Conservation (phyloP, 2,329 filamentous ascomycete genomes). For the Sporothrix humicola region DNA sequence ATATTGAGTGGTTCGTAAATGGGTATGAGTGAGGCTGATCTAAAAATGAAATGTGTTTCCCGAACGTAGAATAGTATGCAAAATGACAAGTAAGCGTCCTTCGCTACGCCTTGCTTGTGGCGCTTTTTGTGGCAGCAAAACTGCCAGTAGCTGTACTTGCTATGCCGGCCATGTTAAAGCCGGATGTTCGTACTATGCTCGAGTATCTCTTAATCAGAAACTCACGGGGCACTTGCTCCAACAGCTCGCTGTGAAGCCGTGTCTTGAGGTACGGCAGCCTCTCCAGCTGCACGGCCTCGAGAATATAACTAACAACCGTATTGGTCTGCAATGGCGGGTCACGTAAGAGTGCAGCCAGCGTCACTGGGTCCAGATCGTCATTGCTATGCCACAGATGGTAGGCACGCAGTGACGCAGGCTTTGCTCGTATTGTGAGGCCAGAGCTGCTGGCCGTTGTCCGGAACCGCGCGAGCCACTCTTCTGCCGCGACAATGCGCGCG, state of each 20-base stretch:
- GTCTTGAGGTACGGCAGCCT: slow-evolving; percentile 55
- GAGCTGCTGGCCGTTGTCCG: slow-evolving; percentile 37
- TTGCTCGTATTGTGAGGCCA: slow-evolving; percentile 37
- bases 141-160: neutral
- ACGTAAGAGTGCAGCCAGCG: slow-evolving; percentile 62
- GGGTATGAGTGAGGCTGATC: neutral
- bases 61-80: neutral
- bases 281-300: slow-evolving; percentile 60
- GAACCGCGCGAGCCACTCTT: slow-evolving; percentile 49
- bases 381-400: slow-evolving; percentile 70
- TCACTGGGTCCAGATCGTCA: slow-evolving; percentile 53
- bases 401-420: slow-evolving; percentile 54
- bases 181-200: slow-evolving; percentile 41
- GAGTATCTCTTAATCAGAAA: slow-evolving; percentile 41
- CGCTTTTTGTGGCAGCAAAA: no score
- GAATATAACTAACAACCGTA: slow-evolving; percentile 65
- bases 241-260: slow-evolving; percentile 54
- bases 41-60: neutral
- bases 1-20: neutral
- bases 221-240: slow-evolving; percentile 45
- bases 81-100: neutral
- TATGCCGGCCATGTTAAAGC: neutral
- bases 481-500: slow-evolving; percentile 52
- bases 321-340: slow-evolving; percentile 62
- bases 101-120: no score